phyloP scores from a whole-genome alignment of 164 flowering plant species.

The Warburgia ugandensis region DNA sequence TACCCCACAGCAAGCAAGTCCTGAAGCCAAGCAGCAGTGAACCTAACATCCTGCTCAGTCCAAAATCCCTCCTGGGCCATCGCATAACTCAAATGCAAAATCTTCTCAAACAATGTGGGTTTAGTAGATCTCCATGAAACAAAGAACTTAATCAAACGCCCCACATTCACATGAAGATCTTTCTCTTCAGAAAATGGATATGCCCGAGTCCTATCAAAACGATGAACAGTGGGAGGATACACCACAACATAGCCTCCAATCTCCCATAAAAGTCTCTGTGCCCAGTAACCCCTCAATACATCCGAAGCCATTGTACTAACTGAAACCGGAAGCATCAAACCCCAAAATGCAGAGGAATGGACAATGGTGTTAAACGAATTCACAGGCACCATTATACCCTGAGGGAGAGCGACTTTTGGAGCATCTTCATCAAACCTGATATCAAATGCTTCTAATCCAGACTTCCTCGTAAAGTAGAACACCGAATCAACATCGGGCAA shows the following conservation, averaged over 20 bases:
- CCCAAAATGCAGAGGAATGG: constrained; percentile 96
- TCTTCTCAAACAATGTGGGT: constrained; percentile 76
- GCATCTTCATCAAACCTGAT: constrained; percentile 80
- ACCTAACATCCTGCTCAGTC: constrained; percentile 77
- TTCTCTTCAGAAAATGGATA: constrained; percentile 98
- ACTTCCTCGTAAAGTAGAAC: constrained; percentile 86
- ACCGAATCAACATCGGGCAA: constrained; percentile 98
- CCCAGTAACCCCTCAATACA: constrained; percentile 95
- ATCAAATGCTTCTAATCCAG: constrained; percentile 76
- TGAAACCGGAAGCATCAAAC: constrained; percentile 91
- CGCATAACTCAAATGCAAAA: constrained; percentile 69
- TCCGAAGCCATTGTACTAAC: constrained; percentile 97
- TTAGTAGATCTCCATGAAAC: constrained; percentile 71
- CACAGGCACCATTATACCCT: constrained; percentile 86
- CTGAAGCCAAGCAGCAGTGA: constrained; percentile 98
- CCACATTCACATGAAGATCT: constrained; percentile 96
- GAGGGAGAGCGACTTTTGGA: constrained; percentile 92
- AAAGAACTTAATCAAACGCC: constrained; percentile 77
- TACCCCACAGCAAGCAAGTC: constrained; percentile 93
- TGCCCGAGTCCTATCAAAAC: constrained; percentile 53
- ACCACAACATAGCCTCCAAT: constrained; percentile 84
- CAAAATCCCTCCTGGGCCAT: constrained; percentile 98
- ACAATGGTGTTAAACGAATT: constrained; percentile 87
- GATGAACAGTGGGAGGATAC: constrained; percentile 89
- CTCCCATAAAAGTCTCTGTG: constrained; percentile 96